phyloP scores from a whole-genome alignment of 1,284 basidiomycete genomes.

The Puccinia hordei region DNA sequence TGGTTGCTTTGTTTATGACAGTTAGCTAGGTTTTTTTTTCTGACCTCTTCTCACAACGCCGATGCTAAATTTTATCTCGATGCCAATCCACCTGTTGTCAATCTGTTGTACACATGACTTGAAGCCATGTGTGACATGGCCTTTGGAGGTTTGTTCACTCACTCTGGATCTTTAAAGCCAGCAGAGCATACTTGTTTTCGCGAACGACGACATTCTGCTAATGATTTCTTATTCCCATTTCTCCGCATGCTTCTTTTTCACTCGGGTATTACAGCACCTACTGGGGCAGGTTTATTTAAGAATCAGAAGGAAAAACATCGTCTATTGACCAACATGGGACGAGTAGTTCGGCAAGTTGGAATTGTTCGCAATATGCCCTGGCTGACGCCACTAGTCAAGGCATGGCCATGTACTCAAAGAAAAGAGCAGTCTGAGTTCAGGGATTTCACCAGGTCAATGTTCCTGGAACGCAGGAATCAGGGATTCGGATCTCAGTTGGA shows the following conservation, averaged over 20 bases:
- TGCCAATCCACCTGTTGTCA: background rate
- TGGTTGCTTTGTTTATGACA: conserved; percentile 45
- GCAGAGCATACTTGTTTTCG: background rate
- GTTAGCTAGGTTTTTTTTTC: conserved; percentile 19
- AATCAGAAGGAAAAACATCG: conserved; percentile 32
- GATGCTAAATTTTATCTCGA: background rate
- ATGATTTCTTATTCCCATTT: background rate
- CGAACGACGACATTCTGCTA: background rate
- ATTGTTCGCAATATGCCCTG: conserved; percentile 48
- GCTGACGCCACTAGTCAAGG: conserved; percentile 40
- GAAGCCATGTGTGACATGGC: conserved; percentile 47
- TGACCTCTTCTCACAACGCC: background rate
- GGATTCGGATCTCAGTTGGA: conserved; percentile 32
- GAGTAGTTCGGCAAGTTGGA: conserved; percentile 48
- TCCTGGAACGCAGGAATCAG: conserved; percentile 31
- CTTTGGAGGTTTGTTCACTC: conserved; percentile 36
- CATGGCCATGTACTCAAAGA: conserved; percentile 22
- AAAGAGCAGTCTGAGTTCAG: conserved; percentile 29
- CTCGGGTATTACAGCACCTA: conserved; percentile 14
- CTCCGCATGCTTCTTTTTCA: background rate
- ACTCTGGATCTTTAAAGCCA: background rate
- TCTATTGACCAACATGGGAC: conserved; percentile 38
- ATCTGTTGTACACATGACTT: background rate
- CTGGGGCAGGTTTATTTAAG: conserved; percentile 27
- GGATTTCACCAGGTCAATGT: conserved; percentile 45